phyloP scores from a whole-genome alignment of 2,329 filamentous ascomycete species.

The Fusarium circinatum region DNA sequence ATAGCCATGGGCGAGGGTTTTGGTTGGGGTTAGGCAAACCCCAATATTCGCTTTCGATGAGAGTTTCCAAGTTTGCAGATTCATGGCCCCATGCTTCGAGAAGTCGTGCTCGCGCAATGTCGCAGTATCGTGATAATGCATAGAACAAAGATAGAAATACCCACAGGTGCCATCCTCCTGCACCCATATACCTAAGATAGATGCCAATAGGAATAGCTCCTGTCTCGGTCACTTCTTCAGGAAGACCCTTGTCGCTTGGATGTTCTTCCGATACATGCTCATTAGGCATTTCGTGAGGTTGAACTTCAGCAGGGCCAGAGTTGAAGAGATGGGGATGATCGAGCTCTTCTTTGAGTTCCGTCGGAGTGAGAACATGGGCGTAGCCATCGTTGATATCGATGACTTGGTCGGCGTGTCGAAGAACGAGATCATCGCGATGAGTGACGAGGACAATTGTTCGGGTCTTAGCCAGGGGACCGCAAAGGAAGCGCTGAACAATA shows the following conservation, averaged over 20 bases:
- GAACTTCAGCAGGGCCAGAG: slow-evolving; percentile 1
- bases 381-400: slow-evolving; percentile 73
- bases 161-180: slow-evolving; percentile 82
- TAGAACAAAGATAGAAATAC: slow-evolving; percentile 70
- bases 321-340: slow-evolving; percentile 51
- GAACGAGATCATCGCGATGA: slow-evolving; percentile 80
- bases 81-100: slow-evolving; percentile 87
- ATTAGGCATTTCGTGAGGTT: slow-evolving; percentile 41
- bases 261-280: slow-evolving; percentile 47
- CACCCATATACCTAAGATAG: slow-evolving; percentile 87
- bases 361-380: slow-evolving; percentile 60
- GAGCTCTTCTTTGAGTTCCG: slow-evolving; percentile 55
- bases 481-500: slow-evolving; percentile 70
- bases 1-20: slow-evolving; percentile 79
- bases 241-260: slow-evolving; percentile 38
- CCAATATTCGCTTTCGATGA: slow-evolving; percentile 37
- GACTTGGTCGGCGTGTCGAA: slow-evolving; percentile 77
- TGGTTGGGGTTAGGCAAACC: slow-evolving; percentile 69
- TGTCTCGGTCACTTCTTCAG: slow-evolving; percentile 54
- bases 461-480: slow-evolving; percentile 67
- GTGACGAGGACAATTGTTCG: slow-evolving; percentile 84
- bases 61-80: slow-evolving; percentile 37
- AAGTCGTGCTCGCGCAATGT: slow-evolving; percentile 79
- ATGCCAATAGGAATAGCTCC: slow-evolving; percentile 80
- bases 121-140: slow-evolving; percentile 69